These are phyloP conservation scores for Elsinoe batatas DNA, from an alignment of 2,329 filamentous ascomycete genomes.

Conservation along the genomic window DNA sequence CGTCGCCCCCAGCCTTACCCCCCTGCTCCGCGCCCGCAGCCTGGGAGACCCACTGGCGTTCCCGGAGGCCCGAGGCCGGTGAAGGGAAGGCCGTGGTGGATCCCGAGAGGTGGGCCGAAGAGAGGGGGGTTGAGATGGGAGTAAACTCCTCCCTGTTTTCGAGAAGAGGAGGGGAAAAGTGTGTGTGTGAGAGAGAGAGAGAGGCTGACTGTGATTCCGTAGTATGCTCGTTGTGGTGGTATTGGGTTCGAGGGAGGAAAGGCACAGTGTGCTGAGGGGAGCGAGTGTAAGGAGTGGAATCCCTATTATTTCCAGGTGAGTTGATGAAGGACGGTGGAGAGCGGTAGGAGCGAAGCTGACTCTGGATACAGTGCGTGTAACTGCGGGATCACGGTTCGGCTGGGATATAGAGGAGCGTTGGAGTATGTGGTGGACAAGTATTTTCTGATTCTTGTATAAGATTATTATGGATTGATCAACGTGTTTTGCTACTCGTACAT, in stretches of 20 bases:
- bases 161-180: not conserved
- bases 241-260: conserved; percentile 26
- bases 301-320: conserved; percentile 28
- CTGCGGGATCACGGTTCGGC: not conserved
- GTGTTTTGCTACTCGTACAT: not conserved
- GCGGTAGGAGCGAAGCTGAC: not conserved
- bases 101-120: not conserved
- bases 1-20: not conserved
- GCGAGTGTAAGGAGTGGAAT: conserved; percentile 27
- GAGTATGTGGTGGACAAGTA: not conserved
- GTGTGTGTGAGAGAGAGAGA: not conserved
- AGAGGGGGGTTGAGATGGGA: not conserved
- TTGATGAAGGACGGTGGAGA: not conserved
- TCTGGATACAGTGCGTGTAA: not conserved
- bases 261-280: conserved; percentile 25
- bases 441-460: conserved; percentile 2
- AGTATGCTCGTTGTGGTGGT: conserved; percentile 29
- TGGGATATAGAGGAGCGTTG: not conserved
- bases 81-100: not conserved
- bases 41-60: not conserved
- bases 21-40: not conserved
- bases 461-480: not conserved
- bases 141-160: not conserved
- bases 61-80: not conserved
- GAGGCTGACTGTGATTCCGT: not conserved